Evolutionary conservation across 179 eudicot species (phyloP).

Genomic region (Patellifolia procumbens): DNA sequence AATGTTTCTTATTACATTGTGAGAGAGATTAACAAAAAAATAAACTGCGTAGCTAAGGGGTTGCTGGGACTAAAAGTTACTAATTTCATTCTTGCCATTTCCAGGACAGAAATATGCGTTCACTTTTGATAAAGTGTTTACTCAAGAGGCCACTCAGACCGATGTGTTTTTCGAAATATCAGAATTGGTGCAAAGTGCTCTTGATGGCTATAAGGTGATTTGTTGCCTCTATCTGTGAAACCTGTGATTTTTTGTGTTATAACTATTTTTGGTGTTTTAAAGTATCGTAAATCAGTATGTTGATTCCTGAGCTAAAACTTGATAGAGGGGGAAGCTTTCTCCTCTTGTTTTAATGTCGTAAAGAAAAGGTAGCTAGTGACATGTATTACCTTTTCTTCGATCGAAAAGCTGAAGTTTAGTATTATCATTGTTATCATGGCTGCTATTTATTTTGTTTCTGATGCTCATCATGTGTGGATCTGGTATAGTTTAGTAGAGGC

Average conservation of each 20-base stretch:
- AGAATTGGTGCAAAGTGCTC: slow-evolving; percentile 82
- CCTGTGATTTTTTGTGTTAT: neutral
- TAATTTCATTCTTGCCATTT: slow-evolving; percentile 2
- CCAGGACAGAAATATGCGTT: slow-evolving; percentile 70
- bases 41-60: no score
- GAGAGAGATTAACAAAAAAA: no score
- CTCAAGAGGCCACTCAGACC: slow-evolving; percentile 59
- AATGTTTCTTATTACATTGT: neutral
- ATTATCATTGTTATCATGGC: neutral
- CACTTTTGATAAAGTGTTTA: slow-evolving; percentile 74
- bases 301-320: no score
- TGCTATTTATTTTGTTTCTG: neutral
- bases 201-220: slow-evolving; percentile 81
- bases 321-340: neutral
- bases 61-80: neutral
- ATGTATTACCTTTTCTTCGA: no score
- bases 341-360: neutral
- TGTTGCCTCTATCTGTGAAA: neutral
- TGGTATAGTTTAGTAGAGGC: neutral
- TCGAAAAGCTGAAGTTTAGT: neutral
- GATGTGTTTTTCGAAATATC: slow-evolving; percentile 77
- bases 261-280: neutral
- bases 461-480: neutral
- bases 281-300: neutral
- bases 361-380: no score